Base-by-base conservation (phyloP, 2,329 filamentous ascomycete species). In the Cordyceps cicadae region DNA sequence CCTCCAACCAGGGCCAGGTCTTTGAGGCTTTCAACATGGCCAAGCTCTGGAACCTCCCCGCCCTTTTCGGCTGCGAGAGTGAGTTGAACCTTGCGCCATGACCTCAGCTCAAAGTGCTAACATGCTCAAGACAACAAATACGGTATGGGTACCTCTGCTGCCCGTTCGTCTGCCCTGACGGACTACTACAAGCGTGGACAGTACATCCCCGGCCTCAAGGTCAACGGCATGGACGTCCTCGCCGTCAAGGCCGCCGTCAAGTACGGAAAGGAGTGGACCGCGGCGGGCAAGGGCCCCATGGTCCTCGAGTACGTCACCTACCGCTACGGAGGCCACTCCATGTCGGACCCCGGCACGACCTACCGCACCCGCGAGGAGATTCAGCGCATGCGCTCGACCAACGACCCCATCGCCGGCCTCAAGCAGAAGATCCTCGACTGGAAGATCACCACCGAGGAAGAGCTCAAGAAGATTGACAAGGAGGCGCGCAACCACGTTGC, bases 11-110 rank as follows among this genome's bases (percentile, higher is more conserved):
- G 83, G 94, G 94, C 66, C 94, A 99, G 80, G 94, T 99, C 70
- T 99, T 99, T 72, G 94, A 99, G 84, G 92, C 94, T 64, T 99
- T 95, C 86, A 99, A 99, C 87, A 99, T 99, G 94, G 94, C 94
- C 65, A 97, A 97, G 85, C 87, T 99, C 67, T 99, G 94, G 94
- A 92, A 94, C 70, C 82, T 99, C 53, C 94, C 94, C 60, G 86
- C 92, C 68, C 88, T 99, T 68, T 99, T 99, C 74, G 92, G 91
- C 69, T 99, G 94, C 77, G 94, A 99, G 83, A 99, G 92, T 96
- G 81, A 76, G 91, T 85, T 49, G 26, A 26, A 61, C 9, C 11
- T 11, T 17, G 17, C 43, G 7, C 24, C 17, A 26, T 60, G 63
- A 68, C 50, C 66, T 60, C 17, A n/a, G 45, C 24, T 59, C n/a